Percentiles rank a stretch among this genome's conserved stretches.
These are phyloP conservation scores for Erucastrum elatum DNA, from an alignment of 345 rosid genomes.

Conservation along the genomic window DNA sequence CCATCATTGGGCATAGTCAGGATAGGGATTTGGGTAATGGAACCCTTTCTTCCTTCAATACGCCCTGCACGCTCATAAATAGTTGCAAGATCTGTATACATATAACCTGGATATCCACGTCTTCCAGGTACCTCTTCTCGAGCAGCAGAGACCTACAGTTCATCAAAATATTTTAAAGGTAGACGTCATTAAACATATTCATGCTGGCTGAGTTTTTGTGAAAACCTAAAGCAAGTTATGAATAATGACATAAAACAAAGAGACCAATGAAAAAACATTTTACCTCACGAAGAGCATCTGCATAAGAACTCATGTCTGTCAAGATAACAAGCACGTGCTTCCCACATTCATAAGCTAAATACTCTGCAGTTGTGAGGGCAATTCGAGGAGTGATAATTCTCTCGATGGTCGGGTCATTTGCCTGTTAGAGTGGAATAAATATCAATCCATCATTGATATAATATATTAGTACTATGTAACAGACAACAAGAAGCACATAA, in stretches of 20 bases:
- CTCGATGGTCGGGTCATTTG: slow-evolving; percentile 98
- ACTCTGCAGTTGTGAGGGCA: slow-evolving; percentile 97
- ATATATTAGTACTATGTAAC: neutral
- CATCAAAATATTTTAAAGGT: neutral
- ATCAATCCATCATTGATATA: neutral
- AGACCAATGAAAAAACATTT: neutral
- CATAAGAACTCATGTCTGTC: slow-evolving; percentile 99
- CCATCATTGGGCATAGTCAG: slow-evolving; percentile 99
- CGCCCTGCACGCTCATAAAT: slow-evolving; percentile 98
- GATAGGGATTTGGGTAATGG: slow-evolving; percentile 97
- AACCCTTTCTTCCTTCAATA: slow-evolving; percentile 96
- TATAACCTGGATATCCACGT: slow-evolving; percentile 99
- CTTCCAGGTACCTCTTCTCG: slow-evolving; percentile 99
- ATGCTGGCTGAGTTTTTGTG: neutral
- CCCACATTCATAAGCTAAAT: slow-evolving; percentile 96
- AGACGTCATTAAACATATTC: neutral
- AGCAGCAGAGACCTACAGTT: slow-evolving; percentile 94
- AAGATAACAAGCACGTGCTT: slow-evolving; percentile 98
- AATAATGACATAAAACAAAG: neutral
- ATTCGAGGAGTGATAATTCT: slow-evolving; percentile 98
- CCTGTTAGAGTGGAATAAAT: slow-evolving; percentile 48
- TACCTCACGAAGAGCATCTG: slow-evolving; percentile 99
- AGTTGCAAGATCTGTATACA: slow-evolving; percentile 99
- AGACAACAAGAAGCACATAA: neutral
- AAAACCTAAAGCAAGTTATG: neutral